These are phyloP conservation scores for Vaccinium darrowii DNA, from an alignment of 148 eudicot genomes.

Conservation along the genomic window DNA sequence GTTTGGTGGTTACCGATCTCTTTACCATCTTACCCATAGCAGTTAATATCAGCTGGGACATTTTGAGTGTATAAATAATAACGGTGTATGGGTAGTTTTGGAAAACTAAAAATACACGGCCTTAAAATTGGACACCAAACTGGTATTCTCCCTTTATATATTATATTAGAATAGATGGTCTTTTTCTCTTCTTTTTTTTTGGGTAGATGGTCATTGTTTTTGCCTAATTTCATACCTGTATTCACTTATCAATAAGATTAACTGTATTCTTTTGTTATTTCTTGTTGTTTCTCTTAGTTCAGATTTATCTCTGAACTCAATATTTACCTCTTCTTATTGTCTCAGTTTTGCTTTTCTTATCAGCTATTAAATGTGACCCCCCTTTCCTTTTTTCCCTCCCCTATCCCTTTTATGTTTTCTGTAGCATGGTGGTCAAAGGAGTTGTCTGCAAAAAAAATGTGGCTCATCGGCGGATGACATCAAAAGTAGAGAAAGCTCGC, in stretches of 20 bases:
- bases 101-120: too few relatives aligned
- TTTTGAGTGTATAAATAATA: too few relatives aligned
- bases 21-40: too few relatives aligned
- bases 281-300: not conserved
- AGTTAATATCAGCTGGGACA: too few relatives aligned
- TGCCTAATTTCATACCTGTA: not conserved
- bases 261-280: not conserved
- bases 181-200: too few relatives aligned
- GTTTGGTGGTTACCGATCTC: too few relatives aligned
- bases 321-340: not conserved
- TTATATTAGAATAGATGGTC: too few relatives aligned
- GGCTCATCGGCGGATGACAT: conserved; percentile 87
- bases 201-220: not conserved
- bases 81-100: too few relatives aligned
- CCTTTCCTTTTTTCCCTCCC: not conserved
- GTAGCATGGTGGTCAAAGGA: conserved; percentile 80
- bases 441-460: conserved; percentile 96
- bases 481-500: conserved; percentile 82
- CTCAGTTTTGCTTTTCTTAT: not conserved
- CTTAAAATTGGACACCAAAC: too few relatives aligned
- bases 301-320: not conserved
- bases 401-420: conserved; percentile 4
- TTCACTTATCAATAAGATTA: not conserved
- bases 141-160: too few relatives aligned
- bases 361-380: not conserved